Conservation (phyloP, 2,329 filamentous ascomycete genomes). For the Zalaria obscura region DNA sequence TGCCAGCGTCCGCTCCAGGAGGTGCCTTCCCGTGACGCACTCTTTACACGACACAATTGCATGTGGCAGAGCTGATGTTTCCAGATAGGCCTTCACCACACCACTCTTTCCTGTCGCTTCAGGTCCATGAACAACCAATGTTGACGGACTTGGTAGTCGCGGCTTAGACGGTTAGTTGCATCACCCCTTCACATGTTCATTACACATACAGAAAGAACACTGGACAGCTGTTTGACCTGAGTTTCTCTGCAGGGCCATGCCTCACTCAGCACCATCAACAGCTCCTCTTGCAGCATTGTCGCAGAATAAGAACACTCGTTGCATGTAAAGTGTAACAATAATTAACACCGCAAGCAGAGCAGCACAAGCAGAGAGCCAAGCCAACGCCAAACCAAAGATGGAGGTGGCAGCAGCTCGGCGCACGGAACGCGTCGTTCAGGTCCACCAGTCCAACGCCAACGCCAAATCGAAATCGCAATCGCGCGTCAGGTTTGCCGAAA, state of each 20-base stretch:
- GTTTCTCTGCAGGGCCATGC: slow-evolving; percentile 27
- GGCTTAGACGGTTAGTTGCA: slow-evolving; percentile 31
- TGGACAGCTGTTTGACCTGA: slow-evolving; percentile 32
- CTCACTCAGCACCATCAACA: slow-evolving; percentile 18
- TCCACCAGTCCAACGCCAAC: not conserved
- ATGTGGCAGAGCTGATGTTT: slow-evolving; percentile 35
- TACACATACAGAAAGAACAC: slow-evolving; percentile 28
- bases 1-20: slow-evolving; percentile 57
- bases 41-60: slow-evolving; percentile 56
- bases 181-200: not conserved
- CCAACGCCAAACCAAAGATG: not conserved
- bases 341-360: too few relatives aligned
- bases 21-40: slow-evolving; percentile 64
- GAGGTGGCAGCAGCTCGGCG: not conserved
- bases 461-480: not conserved
- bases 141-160: slow-evolving; percentile 52
- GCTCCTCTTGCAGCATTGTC: slow-evolving; percentile 21
- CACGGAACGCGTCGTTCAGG: not conserved
- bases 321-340: too few relatives aligned
- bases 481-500: not conserved
- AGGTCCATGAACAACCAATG: slow-evolving; percentile 69
- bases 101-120: slow-evolving; percentile 77
- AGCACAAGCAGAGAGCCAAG: too few relatives aligned
- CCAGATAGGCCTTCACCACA: slow-evolving; percentile 50
- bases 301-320: too few relatives aligned